Evolutionary conservation across 495 filamentous ascomycete genomes (phyloP).

Genomic region (Penicillium nucicola): DNA sequence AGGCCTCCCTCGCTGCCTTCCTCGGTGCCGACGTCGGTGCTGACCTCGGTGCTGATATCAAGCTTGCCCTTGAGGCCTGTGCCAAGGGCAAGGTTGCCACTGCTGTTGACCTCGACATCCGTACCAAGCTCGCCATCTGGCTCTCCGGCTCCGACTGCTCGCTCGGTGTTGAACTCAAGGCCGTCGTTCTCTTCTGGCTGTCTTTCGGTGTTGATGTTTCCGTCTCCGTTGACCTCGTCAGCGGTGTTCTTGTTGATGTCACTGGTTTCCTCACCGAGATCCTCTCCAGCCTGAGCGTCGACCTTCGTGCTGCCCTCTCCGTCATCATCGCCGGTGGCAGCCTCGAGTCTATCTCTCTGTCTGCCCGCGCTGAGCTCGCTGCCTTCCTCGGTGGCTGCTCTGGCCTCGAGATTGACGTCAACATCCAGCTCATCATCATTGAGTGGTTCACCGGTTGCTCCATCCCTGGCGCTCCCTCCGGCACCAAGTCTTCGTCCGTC

Average conservation of each 20-base stretch:
- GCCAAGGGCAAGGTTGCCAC: slow-evolving; percentile 32
- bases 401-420: slow-evolving; percentile 21
- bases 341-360: slow-evolving; percentile 30
- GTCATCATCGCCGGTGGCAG: slow-evolving; percentile 35
- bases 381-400: slow-evolving; percentile 38
- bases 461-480: slow-evolving; percentile 23
- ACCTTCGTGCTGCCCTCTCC: slow-evolving; percentile 34
- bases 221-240: slow-evolving; percentile 25
- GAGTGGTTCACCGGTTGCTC: slow-evolving; percentile 42
- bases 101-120: slow-evolving; percentile 25
- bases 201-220: slow-evolving; percentile 32
- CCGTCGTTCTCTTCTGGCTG: slow-evolving; percentile 41
- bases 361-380: slow-evolving; percentile 39
- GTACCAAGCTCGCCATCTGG: slow-evolving; percentile 37
- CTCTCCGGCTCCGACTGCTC: slow-evolving; percentile 34
- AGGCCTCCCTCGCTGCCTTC: slow-evolving; percentile 35
- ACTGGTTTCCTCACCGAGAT: slow-evolving; percentile 28
- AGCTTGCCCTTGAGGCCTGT: slow-evolving; percentile 28
- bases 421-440: slow-evolving; percentile 39
- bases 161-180: slow-evolving; percentile 42
- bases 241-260: slow-evolving; percentile 28
- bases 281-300: slow-evolving; percentile 27
- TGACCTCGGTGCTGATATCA: slow-evolving; percentile 28
- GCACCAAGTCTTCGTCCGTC: slow-evolving; percentile 15
- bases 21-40: slow-evolving; percentile 28